Evolutionary conservation across 169 alveolate species (phyloP), one percentile per base, ranked within the genome.

Genomic region (Plasmodium sp.): DNA sequence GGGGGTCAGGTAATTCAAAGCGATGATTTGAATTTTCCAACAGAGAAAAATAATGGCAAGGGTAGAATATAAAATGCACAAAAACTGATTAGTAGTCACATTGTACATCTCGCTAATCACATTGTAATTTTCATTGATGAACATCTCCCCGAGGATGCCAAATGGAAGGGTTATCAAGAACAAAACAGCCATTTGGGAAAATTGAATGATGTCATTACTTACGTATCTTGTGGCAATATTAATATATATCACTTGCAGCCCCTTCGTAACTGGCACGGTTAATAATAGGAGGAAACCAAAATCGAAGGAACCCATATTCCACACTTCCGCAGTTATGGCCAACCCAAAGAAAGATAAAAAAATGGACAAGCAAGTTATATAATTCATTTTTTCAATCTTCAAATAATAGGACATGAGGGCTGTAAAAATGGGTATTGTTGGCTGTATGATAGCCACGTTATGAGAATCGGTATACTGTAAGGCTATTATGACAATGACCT

Each of bases 1-100:
- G 6, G 97, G 96, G 41, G 94, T 77, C 73, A 95, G 62, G 90
- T 79, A 33, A 86, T 83, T 94, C 71, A 93, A 81, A 27, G 88
- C 92, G 14, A 88, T 82, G 48, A 95, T 95, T 79, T 95, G 97
- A 16, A 95, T 95, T 82, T 91, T 93, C 97, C 97, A 95, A 10
- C 95, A 84, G 7, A 88, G 6, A 74, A 75, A 93, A 22, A 95
- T 75, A 22, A 95, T 75, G 18, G 92, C 96, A 27, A 95, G 18
- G n/a, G 93, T 73, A 16, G 97, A 95, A 83, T 95, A 95, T 3
- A 93, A 22, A 54, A 92, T 79, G 73, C 96, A 93, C n/a, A 84
- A 22, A 45, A 92, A 81, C 34, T 83, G 93, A 34, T 67, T 16
- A 16, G 48, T 48, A 43, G 34, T 83, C 73, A 92, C 31, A 62